A percentile compares a stretch with the other conserved stretches of the same genome.
phyloP scores from a whole-genome alignment of 1,284 basidiomycete species.

The Psilocybe mexicana region DNA sequence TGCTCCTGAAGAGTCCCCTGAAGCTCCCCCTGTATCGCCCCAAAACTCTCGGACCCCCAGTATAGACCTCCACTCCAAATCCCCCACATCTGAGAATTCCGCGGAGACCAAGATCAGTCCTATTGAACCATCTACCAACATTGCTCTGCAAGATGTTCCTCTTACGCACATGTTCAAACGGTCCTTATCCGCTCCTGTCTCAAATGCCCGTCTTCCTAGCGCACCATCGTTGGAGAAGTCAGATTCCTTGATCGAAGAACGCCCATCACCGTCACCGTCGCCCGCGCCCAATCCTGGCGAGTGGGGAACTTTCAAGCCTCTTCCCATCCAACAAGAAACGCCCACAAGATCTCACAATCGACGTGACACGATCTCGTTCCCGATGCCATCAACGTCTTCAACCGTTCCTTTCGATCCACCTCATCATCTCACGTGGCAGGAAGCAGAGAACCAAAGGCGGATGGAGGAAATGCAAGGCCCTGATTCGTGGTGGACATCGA shows the following conservation, averaged over 20 bases:
- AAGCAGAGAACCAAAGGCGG: slow-evolving; percentile 22
- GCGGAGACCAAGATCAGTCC: neutral
- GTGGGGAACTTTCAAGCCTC: slow-evolving; percentile 18
- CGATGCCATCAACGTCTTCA: slow-evolving; percentile 19
- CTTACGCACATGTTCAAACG: slow-evolving; percentile 63
- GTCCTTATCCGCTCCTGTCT: slow-evolving; percentile 53
- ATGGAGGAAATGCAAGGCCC: slow-evolving; percentile 20
- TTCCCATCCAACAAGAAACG: slow-evolving; percentile 12
- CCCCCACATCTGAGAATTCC: neutral
- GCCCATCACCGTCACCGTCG: slow-evolving; percentile 18
- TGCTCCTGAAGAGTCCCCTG: slow-evolving; percentile 6
- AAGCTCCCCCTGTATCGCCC: slow-evolving; percentile 5
- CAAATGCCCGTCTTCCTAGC: slow-evolving; percentile 19
- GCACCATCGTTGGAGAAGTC: slow-evolving; percentile 19
- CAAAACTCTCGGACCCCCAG: slow-evolving; percentile 17
- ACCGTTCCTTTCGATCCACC: slow-evolving; percentile 13
- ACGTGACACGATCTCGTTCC: slow-evolving; percentile 24
- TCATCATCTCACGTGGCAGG: slow-evolving; percentile 27
- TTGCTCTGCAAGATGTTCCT: slow-evolving; percentile 35
- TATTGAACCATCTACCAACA: slow-evolving; percentile 1
- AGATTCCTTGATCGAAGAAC: slow-evolving; percentile 17
- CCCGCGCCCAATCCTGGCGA: slow-evolving; percentile 16
- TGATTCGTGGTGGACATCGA: slow-evolving; percentile 23
- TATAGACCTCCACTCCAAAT: slow-evolving; percentile 4
- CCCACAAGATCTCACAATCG: slow-evolving; percentile 17